Conservation (phyloP, 2,329 filamentous ascomycete species). For the Hyphodiscus sp. region DNA sequence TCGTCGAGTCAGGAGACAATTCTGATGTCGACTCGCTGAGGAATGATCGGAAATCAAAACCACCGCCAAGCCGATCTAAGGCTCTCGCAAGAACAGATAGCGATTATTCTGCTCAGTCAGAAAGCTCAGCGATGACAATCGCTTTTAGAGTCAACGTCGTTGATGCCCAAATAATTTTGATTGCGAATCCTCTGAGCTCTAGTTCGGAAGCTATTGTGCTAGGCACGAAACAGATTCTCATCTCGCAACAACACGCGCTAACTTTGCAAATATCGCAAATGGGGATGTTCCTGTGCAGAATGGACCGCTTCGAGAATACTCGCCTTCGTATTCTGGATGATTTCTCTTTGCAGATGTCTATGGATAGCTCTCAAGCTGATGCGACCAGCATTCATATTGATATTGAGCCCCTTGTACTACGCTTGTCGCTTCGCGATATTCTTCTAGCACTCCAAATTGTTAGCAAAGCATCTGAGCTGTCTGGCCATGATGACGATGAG, state of each 20-base stretch:
- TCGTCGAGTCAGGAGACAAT: constrained; percentile 50
- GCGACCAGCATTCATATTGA: constrained; percentile 78
- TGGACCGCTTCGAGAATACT: constrained; percentile 94
- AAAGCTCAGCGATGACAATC: constrained; percentile 55
- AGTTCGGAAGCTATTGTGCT: constrained; percentile 95
- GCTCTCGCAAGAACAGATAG: constrained; percentile 22
- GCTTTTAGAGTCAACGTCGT: constrained; percentile 92
- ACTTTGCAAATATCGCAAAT: constrained; percentile 91
- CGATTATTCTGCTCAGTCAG: constrained; percentile 24
- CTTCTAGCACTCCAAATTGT: constrained; percentile 89
- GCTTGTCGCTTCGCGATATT: constrained; percentile 89
- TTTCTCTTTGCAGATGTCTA: constrained; percentile 83
- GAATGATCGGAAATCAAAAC: constrained; percentile 7
- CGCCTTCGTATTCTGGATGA: constrained; percentile 91
- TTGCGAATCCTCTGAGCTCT: constrained; percentile 84
- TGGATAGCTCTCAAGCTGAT: constrained; percentile 62
- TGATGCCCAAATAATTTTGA: constrained; percentile 92
- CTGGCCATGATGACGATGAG: constrained; percentile 50
- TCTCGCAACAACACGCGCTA: constrained; percentile 89
- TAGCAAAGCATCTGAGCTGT: constrained; percentile 82
- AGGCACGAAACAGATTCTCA: constrained; percentile 84
- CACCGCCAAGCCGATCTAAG: constrained; percentile 9
- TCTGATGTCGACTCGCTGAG: constrained; percentile 52
- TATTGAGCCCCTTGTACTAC: constrained; percentile 83
- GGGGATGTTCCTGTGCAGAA: constrained; percentile 97